Percentiles rank a stretch among this genome's conserved stretches.
These are phyloP conservation scores for Geranomyces michiganensis DNA, from an alignment of 192 early-diverging fungal species.

Conservation along the genomic window DNA sequence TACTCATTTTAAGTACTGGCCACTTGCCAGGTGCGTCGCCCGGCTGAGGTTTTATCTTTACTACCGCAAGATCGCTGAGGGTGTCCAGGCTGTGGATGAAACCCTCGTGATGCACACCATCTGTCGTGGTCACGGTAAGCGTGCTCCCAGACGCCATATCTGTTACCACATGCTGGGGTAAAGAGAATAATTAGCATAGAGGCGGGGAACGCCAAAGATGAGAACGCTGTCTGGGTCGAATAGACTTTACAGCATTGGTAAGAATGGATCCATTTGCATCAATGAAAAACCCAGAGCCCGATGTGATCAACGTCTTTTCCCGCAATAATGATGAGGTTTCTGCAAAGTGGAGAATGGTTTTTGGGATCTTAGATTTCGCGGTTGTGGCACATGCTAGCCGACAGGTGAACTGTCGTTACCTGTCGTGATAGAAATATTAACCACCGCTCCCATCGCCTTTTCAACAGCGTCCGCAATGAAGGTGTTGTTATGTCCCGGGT, in stretches of 20 bases:
- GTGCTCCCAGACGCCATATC: constrained; percentile 32
- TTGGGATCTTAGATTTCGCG: neutral
- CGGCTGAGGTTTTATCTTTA: constrained; percentile 29
- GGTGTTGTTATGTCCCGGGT: constrained; percentile 6
- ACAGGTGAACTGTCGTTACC: constrained; percentile 25
- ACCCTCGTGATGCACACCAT: constrained; percentile 43
- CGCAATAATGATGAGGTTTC: constrained; percentile 32
- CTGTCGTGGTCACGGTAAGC: constrained; percentile 41
- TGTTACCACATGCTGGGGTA: constrained; percentile 31
- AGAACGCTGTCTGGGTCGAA: too few relatives aligned
- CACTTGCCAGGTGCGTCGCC: constrained; percentile 1
- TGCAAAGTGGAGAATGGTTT: neutral
- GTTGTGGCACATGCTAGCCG: neutral
- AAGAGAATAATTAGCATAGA: neutral
- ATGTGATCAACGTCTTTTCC: constrained; percentile 35
- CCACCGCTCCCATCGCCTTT: constrained; percentile 47
- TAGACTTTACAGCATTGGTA: constrained; percentile 45
- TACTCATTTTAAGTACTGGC: constrained; percentile 26
- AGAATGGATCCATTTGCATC: constrained; percentile 42
- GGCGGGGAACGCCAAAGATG: constrained; percentile 33
- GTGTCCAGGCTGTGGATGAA: constrained; percentile 46
- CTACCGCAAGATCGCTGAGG: constrained; percentile 49
- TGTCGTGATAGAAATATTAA: constrained; percentile 51
- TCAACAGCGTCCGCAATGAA: constrained; percentile 58
- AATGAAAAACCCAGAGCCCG: constrained; percentile 58